Evolutionary conservation across 2,329 filamentous ascomycete genomes (phyloP), one percentile per base, ranked within the genome.

Genomic region (Diplodia corticola): DNA sequence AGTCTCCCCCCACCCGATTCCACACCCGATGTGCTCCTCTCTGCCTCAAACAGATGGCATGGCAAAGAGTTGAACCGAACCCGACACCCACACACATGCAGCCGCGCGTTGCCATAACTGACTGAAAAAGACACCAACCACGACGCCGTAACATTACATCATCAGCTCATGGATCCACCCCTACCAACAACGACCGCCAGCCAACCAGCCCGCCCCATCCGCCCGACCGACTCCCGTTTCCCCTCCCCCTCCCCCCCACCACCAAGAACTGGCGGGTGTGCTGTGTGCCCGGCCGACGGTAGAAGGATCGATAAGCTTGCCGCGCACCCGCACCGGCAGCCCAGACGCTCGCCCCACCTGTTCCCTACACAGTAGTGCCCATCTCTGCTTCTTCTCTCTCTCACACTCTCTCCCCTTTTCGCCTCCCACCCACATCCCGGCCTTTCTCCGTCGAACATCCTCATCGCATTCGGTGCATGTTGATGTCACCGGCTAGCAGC

Each of bases 231-330:
- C n/a, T n/a, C n/a, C n/a, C n/a, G n/a, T n/a, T n/a, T n/a, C n/a
- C n/a, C n/a, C n/a, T n/a, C n/a, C n/a, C n/a, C n/a, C n/a, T n/a
- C n/a, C n/a, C n/a, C n/a, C n/a, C n/a, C n/a, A n/a, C n/a, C n/a
- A n/a, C n/a, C n/a, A n/a, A n/a, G n/a, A n/a, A n/a, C n/a, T n/a
- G n/a, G n/a, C n/a, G n/a, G n/a, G n/a, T n/a, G n/a, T n/a, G n/a
- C n/a, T n/a, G n/a, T n/a, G n/a, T n/a, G n/a, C 55, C 57, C 48
- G 57, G 57, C 24, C 40, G 22, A 44, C 44, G 57, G 44, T 49
- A 17, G 22, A 61, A 61, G 57, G 57, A 61, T 49, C 57, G 57
- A 61, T 61, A 61, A 61, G 57, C 57, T 61, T 61, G 44, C 57
- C 57, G 57, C 54, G 10, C 22, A 40, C 57, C 57, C 57, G 57